Evolutionary conservation across 2,329 filamentous ascomycete species (phyloP).

Genomic region (Teratosphaeria destructans): DNA sequence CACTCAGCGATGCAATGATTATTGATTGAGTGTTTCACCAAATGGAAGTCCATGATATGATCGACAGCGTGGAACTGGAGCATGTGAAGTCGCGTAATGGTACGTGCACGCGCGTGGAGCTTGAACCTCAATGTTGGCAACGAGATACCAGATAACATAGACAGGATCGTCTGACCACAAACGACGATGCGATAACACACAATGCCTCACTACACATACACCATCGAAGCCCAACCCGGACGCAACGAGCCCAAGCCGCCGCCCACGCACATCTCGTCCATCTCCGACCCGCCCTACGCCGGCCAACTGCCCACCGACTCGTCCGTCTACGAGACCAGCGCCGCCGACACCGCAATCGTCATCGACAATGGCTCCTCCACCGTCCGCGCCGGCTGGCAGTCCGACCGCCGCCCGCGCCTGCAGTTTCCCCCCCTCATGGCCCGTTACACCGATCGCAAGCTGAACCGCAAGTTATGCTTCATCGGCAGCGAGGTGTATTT

Average conservation of each 20-base stretch:
- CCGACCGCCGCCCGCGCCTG: constrained; percentile 71
- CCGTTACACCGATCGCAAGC: constrained; percentile 88
- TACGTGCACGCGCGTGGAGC: neutral
- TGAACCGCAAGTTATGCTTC: constrained; percentile 84
- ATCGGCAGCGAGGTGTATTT: constrained; percentile 88
- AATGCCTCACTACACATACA: constrained; percentile 28
- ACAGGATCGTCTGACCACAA: neutral
- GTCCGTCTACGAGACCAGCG: constrained; percentile 63
- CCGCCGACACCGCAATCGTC: constrained; percentile 62
- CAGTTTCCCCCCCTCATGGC: constrained; percentile 82
- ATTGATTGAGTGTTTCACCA: neutral
- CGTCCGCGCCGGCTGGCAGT: constrained; percentile 91
- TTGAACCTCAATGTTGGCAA: neutral
- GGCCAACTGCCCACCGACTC: constrained; percentile 47
- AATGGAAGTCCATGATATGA: neutral
- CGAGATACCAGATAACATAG: neutral
- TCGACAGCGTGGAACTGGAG: neutral
- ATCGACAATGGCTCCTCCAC: constrained; percentile 95
- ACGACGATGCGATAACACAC: neutral
- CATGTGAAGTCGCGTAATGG: neutral
- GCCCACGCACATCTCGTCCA: constrained; percentile 41
- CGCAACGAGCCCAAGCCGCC: constrained; percentile 42
- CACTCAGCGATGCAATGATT: neutral
- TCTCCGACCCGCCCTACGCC: constrained; percentile 51
- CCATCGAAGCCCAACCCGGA: constrained; percentile 17